Base-by-base conservation (phyloP, 2,329 filamentous ascomycete genomes). In the Delphinella strobiligena region DNA sequence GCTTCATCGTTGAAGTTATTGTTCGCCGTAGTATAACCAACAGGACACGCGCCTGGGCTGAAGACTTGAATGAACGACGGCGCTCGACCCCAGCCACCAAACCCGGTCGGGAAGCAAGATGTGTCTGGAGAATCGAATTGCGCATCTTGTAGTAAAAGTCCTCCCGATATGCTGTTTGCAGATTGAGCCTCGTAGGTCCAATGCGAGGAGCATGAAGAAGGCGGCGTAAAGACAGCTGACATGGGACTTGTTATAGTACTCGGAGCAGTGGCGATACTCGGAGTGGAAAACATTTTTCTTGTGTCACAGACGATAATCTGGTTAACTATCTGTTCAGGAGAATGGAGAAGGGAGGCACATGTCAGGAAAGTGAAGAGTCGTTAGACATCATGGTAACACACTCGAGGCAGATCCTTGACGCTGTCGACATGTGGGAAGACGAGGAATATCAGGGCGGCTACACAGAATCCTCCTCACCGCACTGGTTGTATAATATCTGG, bases 41-140 rank as follows among this genome's bases (percentile, higher is more conserved):
- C 19, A 11, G 52, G 52, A 39, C 52, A 55, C 32, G 34, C 50
- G 8, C 51, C 52, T 10, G 52, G 52, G 19, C 50, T 53, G 37
- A 45, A 55, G 2, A 47, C 36, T 11, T 46, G 36, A 3, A 42
- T 30, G 2, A 34, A 24, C 8, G 36, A 37, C 24, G 40, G 22
- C 7, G 31, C 30, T 42, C 49, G 40, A 11, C 47, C 52, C 29
- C 40, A 42, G 5, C 47, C 39, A 4, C 24, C 18, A 18, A 47
- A 51, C 5, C 39, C 40, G 9, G 42, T 12, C 3, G 41, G 47
- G 24, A 45, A 49, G 39, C 45, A 49, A n/a, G 30, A 18, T 18
- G 22, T 12, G 31, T 47, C 47, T n/a, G 31, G 33, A 14, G n/a
- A n/a, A 11, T 41, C 34, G 30, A 34, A 32, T 4, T 33, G 3